These are phyloP conservation scores for Stipa capillata DNA, from an alignment of 176 grass and related monocot species.

Conservation along the genomic window DNA sequence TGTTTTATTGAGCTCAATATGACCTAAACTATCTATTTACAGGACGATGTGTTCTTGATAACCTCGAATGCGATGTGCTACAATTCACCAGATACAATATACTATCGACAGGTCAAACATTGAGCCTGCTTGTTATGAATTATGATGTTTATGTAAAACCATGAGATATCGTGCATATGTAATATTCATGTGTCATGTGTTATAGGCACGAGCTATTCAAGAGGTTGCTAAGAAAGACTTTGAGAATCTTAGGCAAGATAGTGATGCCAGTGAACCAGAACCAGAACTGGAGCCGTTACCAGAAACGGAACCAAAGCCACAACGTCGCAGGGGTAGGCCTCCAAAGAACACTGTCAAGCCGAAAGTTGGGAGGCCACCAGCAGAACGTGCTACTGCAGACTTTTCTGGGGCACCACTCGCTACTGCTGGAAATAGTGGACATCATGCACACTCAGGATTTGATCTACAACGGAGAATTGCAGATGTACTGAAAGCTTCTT, in stretches of 20 bases:
- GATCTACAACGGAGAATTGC: constrained; percentile 46
- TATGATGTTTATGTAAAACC: background rate
- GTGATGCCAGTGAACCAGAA: constrained; percentile 76
- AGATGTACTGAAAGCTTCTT: constrained; percentile 49
- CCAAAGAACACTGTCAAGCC: constrained; percentile 55
- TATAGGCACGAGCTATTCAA: constrained; percentile 86
- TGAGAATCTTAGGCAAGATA: constrained; percentile 90
- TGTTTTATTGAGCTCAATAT: background rate
- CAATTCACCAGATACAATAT: constrained; percentile 90
- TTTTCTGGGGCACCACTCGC: constrained; percentile 41
- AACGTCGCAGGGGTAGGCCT: constrained; percentile 68
- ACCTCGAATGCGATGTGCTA: constrained; percentile 91
- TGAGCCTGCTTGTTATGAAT: background rate
- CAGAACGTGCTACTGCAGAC: constrained; percentile 42
- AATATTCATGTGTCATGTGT: background rate
- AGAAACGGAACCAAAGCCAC: constrained; percentile 62
- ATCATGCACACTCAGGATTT: constrained; percentile 3
- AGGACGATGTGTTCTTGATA: constrained; percentile 87
- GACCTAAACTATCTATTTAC: constrained; percentile 30
- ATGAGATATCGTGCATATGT: background rate
- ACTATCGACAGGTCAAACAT: constrained; percentile 72
- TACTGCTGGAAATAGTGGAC: constrained; percentile 46
- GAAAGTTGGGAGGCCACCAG: constrained; percentile 53
- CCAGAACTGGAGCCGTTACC: constrained; percentile 27
- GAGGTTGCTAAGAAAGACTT: constrained; percentile 98